These are phyloP conservation scores for Lasiodiplodia hormozganensis DNA, from an alignment of 2,329 filamentous ascomycete genomes.

Conservation along the genomic window DNA sequence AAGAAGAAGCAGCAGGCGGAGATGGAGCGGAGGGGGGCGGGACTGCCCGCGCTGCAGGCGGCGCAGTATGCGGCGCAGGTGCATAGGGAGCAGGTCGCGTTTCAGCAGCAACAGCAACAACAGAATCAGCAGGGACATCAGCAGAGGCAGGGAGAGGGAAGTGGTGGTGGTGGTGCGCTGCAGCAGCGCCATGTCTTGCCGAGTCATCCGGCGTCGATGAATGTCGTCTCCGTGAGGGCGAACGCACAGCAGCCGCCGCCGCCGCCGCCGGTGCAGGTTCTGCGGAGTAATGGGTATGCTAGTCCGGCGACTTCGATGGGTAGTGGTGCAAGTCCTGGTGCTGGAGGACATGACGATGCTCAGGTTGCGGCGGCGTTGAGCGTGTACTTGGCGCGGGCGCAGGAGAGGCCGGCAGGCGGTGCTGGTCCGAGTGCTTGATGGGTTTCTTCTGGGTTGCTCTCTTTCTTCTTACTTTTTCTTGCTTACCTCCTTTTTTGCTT, in stretches of 20 bases:
- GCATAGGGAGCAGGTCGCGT: background rate
- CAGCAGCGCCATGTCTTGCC: background rate
- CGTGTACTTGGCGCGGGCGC: background rate
- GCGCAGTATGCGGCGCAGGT: background rate
- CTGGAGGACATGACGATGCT: background rate
- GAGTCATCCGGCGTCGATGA: background rate
- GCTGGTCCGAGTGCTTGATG: background rate
- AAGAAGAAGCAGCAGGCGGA: conserved; percentile 52
- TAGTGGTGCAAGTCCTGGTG: too few relatives aligned
- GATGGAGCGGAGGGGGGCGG: background rate
- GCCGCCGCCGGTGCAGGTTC: background rate
- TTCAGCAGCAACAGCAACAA: background rate
- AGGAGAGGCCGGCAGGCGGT: background rate
- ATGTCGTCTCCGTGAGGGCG: too few relatives aligned
- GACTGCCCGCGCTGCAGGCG: background rate
- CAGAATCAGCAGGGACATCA: too few relatives aligned
- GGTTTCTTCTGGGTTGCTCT: background rate
- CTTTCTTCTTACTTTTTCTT: background rate
- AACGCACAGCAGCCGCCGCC: too few relatives aligned
- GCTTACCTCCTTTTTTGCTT: background rate
- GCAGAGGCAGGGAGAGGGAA: too few relatives aligned
- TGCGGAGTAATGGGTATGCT: background rate
- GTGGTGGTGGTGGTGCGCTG: background rate
- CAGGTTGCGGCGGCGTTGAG: conserved; percentile 20
- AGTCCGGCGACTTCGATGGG: background rate